A percentile compares a stretch with the other conserved stretches of the same genome.
Evolutionary conservation across 2,329 filamentous ascomycete genomes (phyloP).

Genomic region (Dissoconium aciculare): DNA sequence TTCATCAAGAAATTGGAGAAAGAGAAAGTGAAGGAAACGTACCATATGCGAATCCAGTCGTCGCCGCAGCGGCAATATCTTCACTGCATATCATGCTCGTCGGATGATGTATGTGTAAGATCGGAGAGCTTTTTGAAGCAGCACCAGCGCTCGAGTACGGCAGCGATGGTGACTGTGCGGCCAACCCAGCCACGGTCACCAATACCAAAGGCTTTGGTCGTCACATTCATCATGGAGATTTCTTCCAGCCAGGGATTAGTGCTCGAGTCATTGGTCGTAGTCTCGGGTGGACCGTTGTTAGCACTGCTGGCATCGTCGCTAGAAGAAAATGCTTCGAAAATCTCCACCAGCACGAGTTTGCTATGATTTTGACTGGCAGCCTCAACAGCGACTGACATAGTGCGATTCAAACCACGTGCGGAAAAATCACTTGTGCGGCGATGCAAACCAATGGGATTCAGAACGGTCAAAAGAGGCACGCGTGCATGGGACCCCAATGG

Average conservation of each 20-base stretch:
- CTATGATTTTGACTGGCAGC: slow-evolving; percentile 31
- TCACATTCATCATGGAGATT: slow-evolving; percentile 34
- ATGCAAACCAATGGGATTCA: slow-evolving; percentile 52
- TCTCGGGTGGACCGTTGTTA: background rate
- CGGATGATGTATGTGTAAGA: too few species aligned
- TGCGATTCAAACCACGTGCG: slow-evolving; percentile 53
- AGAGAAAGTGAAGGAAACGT: background rate
- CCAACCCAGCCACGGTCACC: slow-evolving; percentile 33
- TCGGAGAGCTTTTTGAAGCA: slow-evolving; percentile 14
- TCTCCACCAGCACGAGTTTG: slow-evolving; percentile 31
- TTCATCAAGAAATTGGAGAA: slow-evolving; percentile 17
- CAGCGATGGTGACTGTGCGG: slow-evolving; percentile 30
- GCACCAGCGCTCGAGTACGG: slow-evolving; percentile 33
- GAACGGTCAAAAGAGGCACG: slow-evolving; percentile 40
- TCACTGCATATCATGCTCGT: too few species aligned
- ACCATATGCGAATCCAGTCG: background rate
- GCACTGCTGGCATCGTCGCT: too few species aligned
- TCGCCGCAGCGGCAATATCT: background rate
- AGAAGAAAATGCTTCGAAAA: too few species aligned
- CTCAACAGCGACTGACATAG: slow-evolving; percentile 49
- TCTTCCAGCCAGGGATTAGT: slow-evolving; percentile 31
- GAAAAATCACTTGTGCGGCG: slow-evolving; percentile 58
- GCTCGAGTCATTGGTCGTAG: too few species aligned
- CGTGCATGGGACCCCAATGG: slow-evolving; percentile 19
- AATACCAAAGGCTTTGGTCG: slow-evolving; percentile 27